Conservation (phyloP, 2,329 filamentous ascomycete genomes). For the Claviceps humidiphila region DNA sequence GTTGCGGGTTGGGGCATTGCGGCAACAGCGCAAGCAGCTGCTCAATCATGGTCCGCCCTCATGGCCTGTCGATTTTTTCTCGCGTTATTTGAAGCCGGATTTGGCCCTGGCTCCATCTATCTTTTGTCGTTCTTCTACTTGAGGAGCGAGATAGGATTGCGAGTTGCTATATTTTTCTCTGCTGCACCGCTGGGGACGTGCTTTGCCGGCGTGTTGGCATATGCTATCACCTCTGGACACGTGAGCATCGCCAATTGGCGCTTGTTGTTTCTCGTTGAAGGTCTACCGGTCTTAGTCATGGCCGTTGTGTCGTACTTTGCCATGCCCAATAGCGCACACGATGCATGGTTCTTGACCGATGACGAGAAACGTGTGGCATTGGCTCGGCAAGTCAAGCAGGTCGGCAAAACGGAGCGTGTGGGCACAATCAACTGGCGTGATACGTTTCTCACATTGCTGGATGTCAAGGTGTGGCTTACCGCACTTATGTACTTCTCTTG, state of each 20-base stretch:
- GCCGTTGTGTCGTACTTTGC: slow-evolving; percentile 16
- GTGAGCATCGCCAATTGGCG: slow-evolving; percentile 48
- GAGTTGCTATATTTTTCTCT: slow-evolving; percentile 31
- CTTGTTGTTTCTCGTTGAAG: slow-evolving; percentile 45
- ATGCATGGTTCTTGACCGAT: slow-evolving; percentile 9
- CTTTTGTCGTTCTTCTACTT: slow-evolving; percentile 24
- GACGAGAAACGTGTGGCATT: slow-evolving; percentile 9
- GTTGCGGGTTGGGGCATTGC: slow-evolving; percentile 7
- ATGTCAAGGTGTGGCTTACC: slow-evolving; percentile 22
- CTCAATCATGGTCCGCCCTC: slow-evolving; percentile 31
- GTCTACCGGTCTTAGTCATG: slow-evolving; percentile 19
- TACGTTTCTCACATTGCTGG: slow-evolving; percentile 16
- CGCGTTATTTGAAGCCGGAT: slow-evolving; percentile 19
- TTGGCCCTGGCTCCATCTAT: slow-evolving; percentile 20
- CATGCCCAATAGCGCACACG: slow-evolving; percentile 12
- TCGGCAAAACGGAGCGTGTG: slow-evolving; percentile 1
- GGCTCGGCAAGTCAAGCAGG: slow-evolving; percentile 5
- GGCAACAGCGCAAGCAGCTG: slow-evolving; percentile 27
- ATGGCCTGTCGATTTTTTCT: slow-evolving; percentile 30
- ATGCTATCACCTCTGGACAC: slow-evolving; percentile 47
- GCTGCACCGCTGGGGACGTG: slow-evolving; percentile 53
- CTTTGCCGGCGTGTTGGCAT: slow-evolving; percentile 53
- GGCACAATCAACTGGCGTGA: slow-evolving; percentile 13
- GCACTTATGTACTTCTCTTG: slow-evolving; percentile 10
- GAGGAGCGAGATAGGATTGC: slow-evolving; percentile 19